These are phyloP conservation scores for Verbena officinalis DNA, from an alignment of 257 asterid genomes.

Conservation along the genomic window DNA sequence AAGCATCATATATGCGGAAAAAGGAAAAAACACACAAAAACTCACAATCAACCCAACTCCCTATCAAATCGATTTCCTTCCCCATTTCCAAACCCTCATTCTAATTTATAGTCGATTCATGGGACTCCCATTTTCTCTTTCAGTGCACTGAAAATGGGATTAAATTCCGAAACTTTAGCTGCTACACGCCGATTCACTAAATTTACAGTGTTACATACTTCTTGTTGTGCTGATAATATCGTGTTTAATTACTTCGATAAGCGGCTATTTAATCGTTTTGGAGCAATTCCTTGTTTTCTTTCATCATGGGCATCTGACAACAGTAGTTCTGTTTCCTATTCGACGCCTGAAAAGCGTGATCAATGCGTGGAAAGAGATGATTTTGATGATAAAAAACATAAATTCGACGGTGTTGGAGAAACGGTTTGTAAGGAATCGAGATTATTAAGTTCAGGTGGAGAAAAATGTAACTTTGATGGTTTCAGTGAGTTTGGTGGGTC, in stretches of 20 bases:
- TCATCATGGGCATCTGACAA: conserved; percentile 31
- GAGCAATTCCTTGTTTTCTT: conserved; percentile 29
- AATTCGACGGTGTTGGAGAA: conserved; percentile 33
- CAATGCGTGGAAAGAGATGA: conserved; percentile 29
- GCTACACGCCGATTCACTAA: conserved; percentile 30
- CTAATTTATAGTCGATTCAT: not conserved
- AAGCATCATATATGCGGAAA: too few relatives aligned
- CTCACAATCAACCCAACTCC: too few relatives aligned
- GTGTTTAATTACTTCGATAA: conserved; percentile 22
- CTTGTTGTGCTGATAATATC: conserved; percentile 27
- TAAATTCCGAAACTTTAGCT: conserved; percentile 20
- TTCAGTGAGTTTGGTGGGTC: conserved; percentile 42
- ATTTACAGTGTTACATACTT: conserved; percentile 8
- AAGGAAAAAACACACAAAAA: too few relatives aligned
- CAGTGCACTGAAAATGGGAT: conserved; percentile 22
- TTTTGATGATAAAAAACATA: conserved; percentile 28
- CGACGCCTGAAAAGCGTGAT: conserved; percentile 26
- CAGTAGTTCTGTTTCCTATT: conserved; percentile 13
- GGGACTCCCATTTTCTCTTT: not conserved
- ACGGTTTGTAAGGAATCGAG: conserved; percentile 31
- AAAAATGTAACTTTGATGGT: conserved; percentile 40
- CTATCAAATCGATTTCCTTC: too few relatives aligned
- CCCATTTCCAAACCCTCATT: conserved; percentile 16
- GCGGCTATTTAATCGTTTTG: conserved; percentile 25
- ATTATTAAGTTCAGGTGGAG: conserved; percentile 29